Percentiles rank a stretch among this genome's conserved stretches.
Conservation (phyloP, 106 monocot genomes). For the Dendrobium catenatum region DNA sequence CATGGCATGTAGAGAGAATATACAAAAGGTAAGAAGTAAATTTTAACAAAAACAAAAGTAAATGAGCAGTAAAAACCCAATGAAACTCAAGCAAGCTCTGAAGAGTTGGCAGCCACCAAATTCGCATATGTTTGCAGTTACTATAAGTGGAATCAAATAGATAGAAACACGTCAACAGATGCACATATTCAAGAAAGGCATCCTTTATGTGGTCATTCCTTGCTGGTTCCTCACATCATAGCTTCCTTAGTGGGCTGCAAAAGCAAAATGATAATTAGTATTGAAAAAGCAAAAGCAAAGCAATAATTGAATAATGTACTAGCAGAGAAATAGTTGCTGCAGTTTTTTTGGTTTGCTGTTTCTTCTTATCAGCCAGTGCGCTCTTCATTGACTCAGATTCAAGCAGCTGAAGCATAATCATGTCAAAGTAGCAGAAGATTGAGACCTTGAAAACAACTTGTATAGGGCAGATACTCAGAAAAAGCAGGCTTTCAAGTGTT, state of each 20-base stretch:
- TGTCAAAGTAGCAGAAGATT: background rate
- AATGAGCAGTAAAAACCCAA: no score
- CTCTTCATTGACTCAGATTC: background rate
- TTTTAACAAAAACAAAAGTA: no score
- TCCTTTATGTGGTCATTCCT: background rate
- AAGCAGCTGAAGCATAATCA: background rate
- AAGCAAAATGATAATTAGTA: slow-evolving; percentile 5
- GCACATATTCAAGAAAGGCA: background rate
- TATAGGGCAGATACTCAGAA: no score
- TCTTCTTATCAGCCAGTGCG: background rate
- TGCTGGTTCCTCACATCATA: background rate
- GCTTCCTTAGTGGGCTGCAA: slow-evolving; percentile 6
- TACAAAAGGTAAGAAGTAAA: no score
- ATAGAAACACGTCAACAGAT: no score
- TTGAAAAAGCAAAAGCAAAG: background rate
- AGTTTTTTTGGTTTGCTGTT: background rate
- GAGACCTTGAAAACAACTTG: background rate
- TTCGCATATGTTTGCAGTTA: no score
- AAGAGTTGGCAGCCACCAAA: no score
- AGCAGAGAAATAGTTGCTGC: background rate
- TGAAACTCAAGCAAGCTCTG: no score
- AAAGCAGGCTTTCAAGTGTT: background rate
- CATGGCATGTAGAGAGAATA: no score
- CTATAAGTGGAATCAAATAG: no score
- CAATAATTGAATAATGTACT: background rate